Evolutionary conservation across 1,284 basidiomycete genomes (phyloP).

Genomic region (Heterobasidion parviporum): DNA sequence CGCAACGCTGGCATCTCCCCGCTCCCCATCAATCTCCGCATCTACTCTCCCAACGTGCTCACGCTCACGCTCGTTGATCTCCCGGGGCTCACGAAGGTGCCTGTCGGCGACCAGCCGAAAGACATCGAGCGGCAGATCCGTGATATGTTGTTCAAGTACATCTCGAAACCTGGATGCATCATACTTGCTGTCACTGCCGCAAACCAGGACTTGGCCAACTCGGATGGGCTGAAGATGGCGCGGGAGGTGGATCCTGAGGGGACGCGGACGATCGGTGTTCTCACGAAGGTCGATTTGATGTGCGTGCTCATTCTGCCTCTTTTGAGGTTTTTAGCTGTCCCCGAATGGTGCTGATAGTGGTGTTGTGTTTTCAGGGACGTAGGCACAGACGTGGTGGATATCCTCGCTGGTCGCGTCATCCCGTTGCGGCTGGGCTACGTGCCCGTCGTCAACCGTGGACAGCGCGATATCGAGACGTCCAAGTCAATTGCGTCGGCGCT

Average conservation of each 20-base stretch:
- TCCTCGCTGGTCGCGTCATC: slow-evolving; percentile 93
- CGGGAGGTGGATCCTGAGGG: slow-evolving; percentile 97
- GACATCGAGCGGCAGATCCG: slow-evolving; percentile 98
- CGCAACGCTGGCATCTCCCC: slow-evolving; percentile 96
- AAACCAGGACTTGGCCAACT: slow-evolving; percentile 97
- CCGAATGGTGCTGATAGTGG: slow-evolving; percentile 2
- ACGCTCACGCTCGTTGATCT: slow-evolving; percentile 96
- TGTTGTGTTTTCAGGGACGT: slow-evolving; percentile 57
- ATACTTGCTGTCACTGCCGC: slow-evolving; percentile 95
- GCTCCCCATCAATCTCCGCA: slow-evolving; percentile 92
- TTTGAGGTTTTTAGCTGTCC: slow-evolving; percentile 2
- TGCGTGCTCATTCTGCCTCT: slow-evolving; percentile 28
- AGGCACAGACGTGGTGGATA: slow-evolving; percentile 97
- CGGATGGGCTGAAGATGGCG: slow-evolving; percentile 94
- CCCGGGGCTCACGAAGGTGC: slow-evolving; percentile 93
- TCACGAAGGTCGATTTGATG: slow-evolving; percentile 98
- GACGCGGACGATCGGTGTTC: slow-evolving; percentile 90
- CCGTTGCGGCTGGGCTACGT: slow-evolving; percentile 95
- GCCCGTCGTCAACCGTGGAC: slow-evolving; percentile 95
- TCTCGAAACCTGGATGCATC: slow-evolving; percentile 84
- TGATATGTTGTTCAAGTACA: slow-evolving; percentile 96
- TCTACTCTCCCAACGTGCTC: slow-evolving; percentile 94
- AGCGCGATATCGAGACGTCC: slow-evolving; percentile 88
- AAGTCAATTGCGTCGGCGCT: slow-evolving; percentile 83
- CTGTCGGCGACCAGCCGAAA: slow-evolving; percentile 94